Evolutionary conservation across 257 asterid species (phyloP).

Genomic region (Nemophila menziesii): DNA sequence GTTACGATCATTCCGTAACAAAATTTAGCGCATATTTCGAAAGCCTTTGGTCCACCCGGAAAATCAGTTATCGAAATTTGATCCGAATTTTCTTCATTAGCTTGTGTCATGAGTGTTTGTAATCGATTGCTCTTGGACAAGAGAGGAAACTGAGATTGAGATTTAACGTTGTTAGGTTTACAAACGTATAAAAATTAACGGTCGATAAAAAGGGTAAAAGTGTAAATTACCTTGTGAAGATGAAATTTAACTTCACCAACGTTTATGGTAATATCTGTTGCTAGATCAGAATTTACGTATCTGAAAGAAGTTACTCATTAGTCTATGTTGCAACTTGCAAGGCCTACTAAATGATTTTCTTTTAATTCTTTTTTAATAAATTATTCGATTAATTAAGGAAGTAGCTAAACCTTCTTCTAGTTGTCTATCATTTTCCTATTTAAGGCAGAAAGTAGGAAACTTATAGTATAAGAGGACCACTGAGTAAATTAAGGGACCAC

Average conservation of each 20-base stretch:
- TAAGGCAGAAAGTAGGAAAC: background rate
- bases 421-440: background rate
- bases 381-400: constrained; percentile 1
- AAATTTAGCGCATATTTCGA: constrained; percentile 84
- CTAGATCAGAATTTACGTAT: constrained; percentile 60
- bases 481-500: constrained; percentile 36
- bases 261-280: constrained; percentile 46
- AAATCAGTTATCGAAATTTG: constrained; percentile 52
- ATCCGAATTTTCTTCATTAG: constrained; percentile 30
- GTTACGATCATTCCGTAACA: constrained; percentile 83
- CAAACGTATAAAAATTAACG: background rate
- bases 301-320: constrained; percentile 24
- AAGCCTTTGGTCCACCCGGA: constrained; percentile 89
- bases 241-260: constrained; percentile 58
- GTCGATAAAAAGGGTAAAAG: background rate
- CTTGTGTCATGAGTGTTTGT: constrained; percentile 45
- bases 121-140: constrained; percentile 69
- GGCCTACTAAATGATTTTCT: too few relatives aligned
- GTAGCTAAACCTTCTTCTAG: background rate
- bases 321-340: background rate
- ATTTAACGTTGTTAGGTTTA: background rate
- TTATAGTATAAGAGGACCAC: background rate
- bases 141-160: constrained; percentile 63
- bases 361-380: background rate
- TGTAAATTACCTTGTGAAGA: constrained; percentile 75